Percentiles rank a stretch among this genome's conserved stretches.
phyloP scores from a whole-genome alignment of 345 rosid genomes.

The Eucalyptus dawsonii region DNA sequence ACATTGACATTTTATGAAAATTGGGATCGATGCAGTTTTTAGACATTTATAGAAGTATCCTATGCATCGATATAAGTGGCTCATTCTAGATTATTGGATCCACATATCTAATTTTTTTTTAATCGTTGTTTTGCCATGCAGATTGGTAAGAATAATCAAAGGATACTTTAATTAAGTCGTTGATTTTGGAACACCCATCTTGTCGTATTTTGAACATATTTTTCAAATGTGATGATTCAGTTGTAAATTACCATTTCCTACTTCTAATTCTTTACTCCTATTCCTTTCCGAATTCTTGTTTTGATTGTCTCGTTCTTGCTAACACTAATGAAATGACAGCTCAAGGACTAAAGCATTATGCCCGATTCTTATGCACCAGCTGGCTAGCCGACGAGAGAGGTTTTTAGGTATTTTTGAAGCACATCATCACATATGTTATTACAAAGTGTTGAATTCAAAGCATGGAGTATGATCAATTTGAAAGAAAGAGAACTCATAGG shows the following conservation, averaged over 20 bases:
- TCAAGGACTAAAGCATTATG: not conserved
- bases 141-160: not conserved
- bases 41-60: no score
- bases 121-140: not conserved
- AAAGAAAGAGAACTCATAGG: not conserved
- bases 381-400: not conserved
- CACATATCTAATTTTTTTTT: no score
- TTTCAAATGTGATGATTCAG: no score
- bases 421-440: no score
- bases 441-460: not conserved
- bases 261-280: no score
- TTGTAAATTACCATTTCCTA: not conserved
- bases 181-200: not conserved
- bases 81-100: no score
- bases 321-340: not conserved
- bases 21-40: no score
- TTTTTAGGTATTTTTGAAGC: not conserved
- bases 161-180: not conserved
- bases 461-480: not conserved
- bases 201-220: no score
- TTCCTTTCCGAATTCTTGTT: no score
- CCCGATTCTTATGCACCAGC: not conserved
- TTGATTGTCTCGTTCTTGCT: not conserved
- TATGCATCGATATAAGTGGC: no score
- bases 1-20: no score